phyloP scores from a whole-genome alignment of 495 filamentous ascomycete species.

The Tuber calosporum region DNA sequence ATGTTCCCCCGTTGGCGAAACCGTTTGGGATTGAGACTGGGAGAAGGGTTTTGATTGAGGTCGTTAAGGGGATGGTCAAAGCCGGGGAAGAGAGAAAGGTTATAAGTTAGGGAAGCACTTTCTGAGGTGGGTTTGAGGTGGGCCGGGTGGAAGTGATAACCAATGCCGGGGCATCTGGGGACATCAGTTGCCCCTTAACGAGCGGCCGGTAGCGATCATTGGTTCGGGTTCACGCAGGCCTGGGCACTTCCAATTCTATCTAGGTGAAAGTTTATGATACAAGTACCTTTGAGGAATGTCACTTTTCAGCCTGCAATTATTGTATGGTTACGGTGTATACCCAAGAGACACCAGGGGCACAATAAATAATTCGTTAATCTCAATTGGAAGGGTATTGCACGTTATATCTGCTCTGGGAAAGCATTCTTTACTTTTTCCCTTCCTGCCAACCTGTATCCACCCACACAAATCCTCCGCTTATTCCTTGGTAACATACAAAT shows the following conservation, averaged over 20 bases:
- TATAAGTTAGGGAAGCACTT: not conserved
- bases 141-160: not conserved
- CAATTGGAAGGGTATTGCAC: not conserved
- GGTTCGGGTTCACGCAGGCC: not conserved
- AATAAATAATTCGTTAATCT: not conserved
- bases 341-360: not conserved
- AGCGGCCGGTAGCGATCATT: not conserved
- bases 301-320: not conserved
- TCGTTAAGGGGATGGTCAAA: constrained; percentile 44
- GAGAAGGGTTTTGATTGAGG: constrained; percentile 61
- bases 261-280: not conserved
- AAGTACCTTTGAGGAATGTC: not conserved
- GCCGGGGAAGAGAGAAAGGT: constrained; percentile 25
- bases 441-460: not conserved
- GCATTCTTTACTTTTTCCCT: constrained; percentile 3
- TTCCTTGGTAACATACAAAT: constrained; percentile 75
- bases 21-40: constrained; percentile 30
- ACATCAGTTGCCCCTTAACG: not conserved
- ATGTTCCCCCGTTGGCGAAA: constrained; percentile 27
- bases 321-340: not conserved
- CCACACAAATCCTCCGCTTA: constrained; percentile 15
- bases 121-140: not conserved
- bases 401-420: not conserved
- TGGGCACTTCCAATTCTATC: not conserved
- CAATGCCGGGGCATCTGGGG: not conserved